These are phyloP conservation scores for Thelonectria discophora DNA, from an alignment of 2,329 filamentous ascomycete species.

Conservation along the genomic window DNA sequence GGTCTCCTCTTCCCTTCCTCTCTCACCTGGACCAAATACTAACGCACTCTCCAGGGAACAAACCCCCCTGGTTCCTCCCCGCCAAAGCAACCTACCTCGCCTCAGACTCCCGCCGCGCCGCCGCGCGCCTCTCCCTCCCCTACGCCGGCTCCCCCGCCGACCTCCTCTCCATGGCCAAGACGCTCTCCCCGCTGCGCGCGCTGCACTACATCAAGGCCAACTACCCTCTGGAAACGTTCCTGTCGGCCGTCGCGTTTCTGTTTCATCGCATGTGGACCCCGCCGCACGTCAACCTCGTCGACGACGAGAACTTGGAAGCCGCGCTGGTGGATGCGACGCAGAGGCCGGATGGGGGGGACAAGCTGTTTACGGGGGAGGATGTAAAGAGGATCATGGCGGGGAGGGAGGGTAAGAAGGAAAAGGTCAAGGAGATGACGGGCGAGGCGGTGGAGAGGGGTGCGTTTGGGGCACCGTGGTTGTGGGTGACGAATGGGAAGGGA, in stretches of 20 bases:
- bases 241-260: constrained; percentile 62
- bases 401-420: constrained; percentile 55
- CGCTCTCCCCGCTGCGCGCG: constrained; percentile 68
- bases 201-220: constrained; percentile 72
- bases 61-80: constrained; percentile 76
- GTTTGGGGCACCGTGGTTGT: constrained; percentile 81
- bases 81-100: constrained; percentile 70
- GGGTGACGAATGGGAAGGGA: constrained; percentile 68
- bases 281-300: constrained; percentile 66
- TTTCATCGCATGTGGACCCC: constrained; percentile 71
- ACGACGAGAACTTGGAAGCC: constrained; percentile 61
- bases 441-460: constrained; percentile 71
- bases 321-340: constrained; percentile 47
- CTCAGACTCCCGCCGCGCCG: constrained; percentile 53
- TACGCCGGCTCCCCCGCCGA: constrained; percentile 51
- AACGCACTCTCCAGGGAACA: constrained; percentile 64
- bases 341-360: constrained; percentile 34
- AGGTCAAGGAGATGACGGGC: constrained; percentile 66
- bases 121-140: constrained; percentile 49
- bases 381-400: constrained; percentile 64
- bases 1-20: constrained; percentile 49
- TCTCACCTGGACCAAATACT: neutral
- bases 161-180: constrained; percentile 55
- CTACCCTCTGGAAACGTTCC: constrained; percentile 59
- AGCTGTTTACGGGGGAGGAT: constrained; percentile 61